A percentile compares a stretch with the other conserved stretches of the same genome.
Evolutionary conservation across 176 grass and related monocot genomes (phyloP).

Genomic region (Neostapfia colusana): DNA sequence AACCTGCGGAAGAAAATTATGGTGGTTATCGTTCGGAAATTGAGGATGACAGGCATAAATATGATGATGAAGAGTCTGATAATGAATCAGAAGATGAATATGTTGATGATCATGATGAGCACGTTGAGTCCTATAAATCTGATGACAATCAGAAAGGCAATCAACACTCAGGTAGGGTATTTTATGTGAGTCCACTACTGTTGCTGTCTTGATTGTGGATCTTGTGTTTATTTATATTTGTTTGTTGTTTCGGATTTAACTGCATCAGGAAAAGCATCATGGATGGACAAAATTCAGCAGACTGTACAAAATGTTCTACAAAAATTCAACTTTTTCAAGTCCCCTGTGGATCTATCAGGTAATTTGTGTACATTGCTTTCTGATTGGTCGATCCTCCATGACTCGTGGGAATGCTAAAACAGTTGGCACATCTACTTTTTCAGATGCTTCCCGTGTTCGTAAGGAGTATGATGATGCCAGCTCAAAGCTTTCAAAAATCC

Average conservation of each 20-base stretch:
- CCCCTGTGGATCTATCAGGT: slow-evolving; percentile 92
- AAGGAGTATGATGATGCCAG: slow-evolving; percentile 94
- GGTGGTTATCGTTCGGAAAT: slow-evolving; percentile 63
- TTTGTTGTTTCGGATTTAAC: slow-evolving; percentile 54
- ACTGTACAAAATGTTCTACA: slow-evolving; percentile 81
- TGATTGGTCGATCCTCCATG: not conserved
- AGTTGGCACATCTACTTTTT: slow-evolving; percentile 36
- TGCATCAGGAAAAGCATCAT: slow-evolving; percentile 54
- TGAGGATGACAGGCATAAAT: slow-evolving; percentile 79
- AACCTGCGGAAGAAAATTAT: slow-evolving; percentile 61
- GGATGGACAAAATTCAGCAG: slow-evolving; percentile 88
- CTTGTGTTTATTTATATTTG: slow-evolving; percentile 18
- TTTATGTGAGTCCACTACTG: slow-evolving; percentile 14
- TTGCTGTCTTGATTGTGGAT: not conserved
- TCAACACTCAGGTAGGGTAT: slow-evolving; percentile 62
- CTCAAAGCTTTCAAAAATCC: slow-evolving; percentile 91
- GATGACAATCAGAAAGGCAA: slow-evolving; percentile 68
- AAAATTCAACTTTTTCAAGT: slow-evolving; percentile 88
- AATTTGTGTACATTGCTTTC: slow-evolving; percentile 30
- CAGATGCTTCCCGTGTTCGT: slow-evolving; percentile 76
- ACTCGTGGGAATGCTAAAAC: slow-evolving; percentile 15
- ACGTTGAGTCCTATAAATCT: slow-evolving; percentile 49
- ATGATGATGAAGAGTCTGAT: slow-evolving; percentile 54
- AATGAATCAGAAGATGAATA: slow-evolving; percentile 65
- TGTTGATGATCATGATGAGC: slow-evolving; percentile 56